Evolutionary conservation across 192 early-diverging fungal genomes (phyloP).

Genomic region (Entomortierella parvispora): DNA sequence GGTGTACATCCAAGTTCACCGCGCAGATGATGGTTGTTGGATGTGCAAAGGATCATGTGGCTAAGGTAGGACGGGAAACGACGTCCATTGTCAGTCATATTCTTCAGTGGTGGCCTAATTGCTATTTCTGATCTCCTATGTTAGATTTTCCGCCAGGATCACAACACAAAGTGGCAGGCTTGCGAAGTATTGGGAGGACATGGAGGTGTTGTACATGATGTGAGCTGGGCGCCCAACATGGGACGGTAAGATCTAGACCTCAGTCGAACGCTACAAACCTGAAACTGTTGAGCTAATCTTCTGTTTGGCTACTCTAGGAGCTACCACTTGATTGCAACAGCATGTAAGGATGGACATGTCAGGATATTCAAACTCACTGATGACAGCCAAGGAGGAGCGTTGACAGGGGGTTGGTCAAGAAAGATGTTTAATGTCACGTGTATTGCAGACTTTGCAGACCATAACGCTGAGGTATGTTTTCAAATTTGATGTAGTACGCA

Average conservation of each 20-base stretch:
- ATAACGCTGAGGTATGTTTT: constrained; percentile 63
- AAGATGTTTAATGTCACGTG: constrained; percentile 63
- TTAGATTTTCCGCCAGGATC: constrained; percentile 68
- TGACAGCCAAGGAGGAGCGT: constrained; percentile 41
- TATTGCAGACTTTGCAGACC: constrained; percentile 70
- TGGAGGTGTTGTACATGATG: constrained; percentile 71
- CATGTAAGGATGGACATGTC: constrained; percentile 78
- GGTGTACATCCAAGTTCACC: constrained; percentile 86
- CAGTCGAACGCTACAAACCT: too few species aligned
- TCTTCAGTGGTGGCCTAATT: too few species aligned
- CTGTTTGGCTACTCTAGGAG: too few species aligned
- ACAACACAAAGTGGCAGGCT: constrained; percentile 71
- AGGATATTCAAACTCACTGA: constrained; percentile 80
- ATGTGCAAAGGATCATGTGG: constrained; percentile 81
- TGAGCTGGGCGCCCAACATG: constrained; percentile 77
- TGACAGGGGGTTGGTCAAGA: constrained; percentile 44
- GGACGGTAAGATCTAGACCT: too few species aligned
- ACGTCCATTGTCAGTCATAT: too few species aligned
- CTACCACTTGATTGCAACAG: constrained; percentile 88
- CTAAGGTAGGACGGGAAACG: too few species aligned
- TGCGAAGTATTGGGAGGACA: constrained; percentile 68
- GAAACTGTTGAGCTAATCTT: too few species aligned
- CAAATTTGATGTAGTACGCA: not conserved
- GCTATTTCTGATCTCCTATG: too few species aligned
- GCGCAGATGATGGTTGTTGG: constrained; percentile 87